phyloP scores from a whole-genome alignment of 495 filamentous ascomycete species.

The Aspergillus bertholletiae region DNA sequence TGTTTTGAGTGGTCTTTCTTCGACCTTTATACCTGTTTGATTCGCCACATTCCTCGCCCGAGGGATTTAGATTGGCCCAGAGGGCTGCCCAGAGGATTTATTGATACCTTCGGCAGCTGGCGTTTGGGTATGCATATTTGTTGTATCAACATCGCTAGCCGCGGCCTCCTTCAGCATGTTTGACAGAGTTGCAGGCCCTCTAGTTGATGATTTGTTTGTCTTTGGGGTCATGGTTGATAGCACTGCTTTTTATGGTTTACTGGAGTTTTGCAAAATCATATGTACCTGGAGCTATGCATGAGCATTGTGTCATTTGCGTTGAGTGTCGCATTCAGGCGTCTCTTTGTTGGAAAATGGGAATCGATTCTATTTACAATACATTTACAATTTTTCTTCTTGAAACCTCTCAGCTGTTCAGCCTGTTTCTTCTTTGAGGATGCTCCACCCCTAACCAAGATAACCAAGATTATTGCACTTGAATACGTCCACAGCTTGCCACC shows the following conservation, averaged over 20 bases:
- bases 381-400: neutral
- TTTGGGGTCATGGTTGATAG: neutral
- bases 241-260: neutral
- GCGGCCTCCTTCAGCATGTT: slow-evolving; percentile 2
- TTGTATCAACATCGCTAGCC: neutral
- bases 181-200: slow-evolving; percentile 1
- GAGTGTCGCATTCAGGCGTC: slow-evolving; percentile 3
- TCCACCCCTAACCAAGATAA: neutral
- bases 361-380: neutral
- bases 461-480: neutral
- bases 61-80: slow-evolving; percentile 2
- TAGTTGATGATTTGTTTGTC: neutral
- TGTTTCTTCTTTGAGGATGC: neutral
- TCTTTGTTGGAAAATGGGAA: neutral
- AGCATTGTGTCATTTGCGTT: neutral
- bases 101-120: neutral
- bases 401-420: neutral
- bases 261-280: slow-evolving; percentile 2
- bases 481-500: neutral
- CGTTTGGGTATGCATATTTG: neutral
- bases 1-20: neutral
- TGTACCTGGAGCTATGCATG: slow-evolving; percentile 1
- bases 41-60: neutral
- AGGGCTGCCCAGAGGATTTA: neutral
- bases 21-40: neutral